Percentiles rank a stretch among this genome's conserved stretches.
Evolutionary conservation across 2,329 filamentous ascomycete genomes (phyloP).

Genomic region (Colletotrichum lindemuthianum): DNA sequence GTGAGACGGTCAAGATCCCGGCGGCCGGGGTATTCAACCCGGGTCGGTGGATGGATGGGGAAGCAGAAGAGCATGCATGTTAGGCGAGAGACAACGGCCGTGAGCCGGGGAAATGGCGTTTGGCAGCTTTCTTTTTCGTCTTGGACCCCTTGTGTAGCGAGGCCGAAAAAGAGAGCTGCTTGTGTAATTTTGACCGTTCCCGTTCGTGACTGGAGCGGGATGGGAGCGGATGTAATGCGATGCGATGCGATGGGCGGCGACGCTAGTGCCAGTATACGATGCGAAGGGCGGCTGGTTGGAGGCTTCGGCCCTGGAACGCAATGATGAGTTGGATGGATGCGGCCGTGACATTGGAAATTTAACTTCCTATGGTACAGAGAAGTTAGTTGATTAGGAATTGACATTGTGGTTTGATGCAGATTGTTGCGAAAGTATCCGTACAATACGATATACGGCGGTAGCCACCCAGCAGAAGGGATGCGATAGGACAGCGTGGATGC

Average conservation of each 20-base stretch:
- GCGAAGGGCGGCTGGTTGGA: slow-evolving; percentile 26
- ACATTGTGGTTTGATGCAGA: neutral
- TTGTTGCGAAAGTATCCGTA: neutral
- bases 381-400: too few species aligned
- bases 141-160: slow-evolving; percentile 3
- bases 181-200: slow-evolving; percentile 12
- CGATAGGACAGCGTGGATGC: too few species aligned
- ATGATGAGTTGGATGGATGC: too few species aligned
- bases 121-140: slow-evolving; percentile 14
- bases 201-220: slow-evolving; percentile 27
- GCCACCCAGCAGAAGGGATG: too few species aligned
- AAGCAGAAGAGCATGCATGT: neutral
- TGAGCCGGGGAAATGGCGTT: slow-evolving; percentile 11
- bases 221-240: slow-evolving; percentile 31
- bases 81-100: slow-evolving; percentile 12
- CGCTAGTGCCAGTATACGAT: slow-evolving; percentile 10
- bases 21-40: slow-evolving; percentile 11
- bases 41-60: slow-evolving; percentile 23
- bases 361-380: too few species aligned
- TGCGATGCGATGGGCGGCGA: slow-evolving; percentile 15
- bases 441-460: neutral
- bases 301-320: neutral
- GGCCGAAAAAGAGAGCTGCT: neutral
- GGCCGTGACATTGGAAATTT: too few species aligned
- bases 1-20: neutral